Base-by-base conservation (phyloP, 441 rosid species). In the Populus trichocarpa region DNA sequence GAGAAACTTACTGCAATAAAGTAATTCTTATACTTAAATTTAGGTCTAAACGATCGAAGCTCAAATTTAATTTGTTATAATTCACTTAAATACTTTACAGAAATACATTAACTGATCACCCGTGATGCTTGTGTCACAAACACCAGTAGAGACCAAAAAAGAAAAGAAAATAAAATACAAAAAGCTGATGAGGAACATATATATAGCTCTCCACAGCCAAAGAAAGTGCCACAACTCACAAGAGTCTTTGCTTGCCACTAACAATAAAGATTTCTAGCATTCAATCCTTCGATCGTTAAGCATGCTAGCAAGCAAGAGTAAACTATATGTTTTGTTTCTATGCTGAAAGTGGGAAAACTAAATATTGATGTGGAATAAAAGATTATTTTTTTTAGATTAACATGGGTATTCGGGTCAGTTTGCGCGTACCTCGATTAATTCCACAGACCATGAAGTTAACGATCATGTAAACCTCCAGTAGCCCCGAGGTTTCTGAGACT, bases 371-470 rank as follows among this genome's bases (percentile, higher is more conserved):
- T 6, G 36, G 36, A 33, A 33, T 6, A 33, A 33, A 33, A 33
- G 2, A 33, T 33, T 6, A 33, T 1, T 33, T 6, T 6, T 32
- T 33, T 33, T 33, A 33, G 8, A 33, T 33, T 33, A 33, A 33
- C 0, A 6, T 33, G 0, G 1, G 1, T 6, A 0, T 33, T 33
- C 0, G 0, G 0, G 8, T 33, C 0, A 33, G 2, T 2, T 6
- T 33, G 0, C 0, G 0, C 0, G 0, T 6, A 33, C 0, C 0
- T 33, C 1, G 0, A 33, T 33, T 6, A 33, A 33, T 6, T 1
- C 0, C 1, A 6, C 0, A 0, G 1, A 2, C 0, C 0, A 33
- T 33, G 1, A 33, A 33, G 0, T 33, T 33, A 33, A 33, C 0
- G 0, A 6, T 33, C 0, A 33, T 33, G 2, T 0, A 33, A 33